Evolutionary conservation across 768 basidiomycete genomes (phyloP).

Genomic region (Termitomyces sp.): DNA sequence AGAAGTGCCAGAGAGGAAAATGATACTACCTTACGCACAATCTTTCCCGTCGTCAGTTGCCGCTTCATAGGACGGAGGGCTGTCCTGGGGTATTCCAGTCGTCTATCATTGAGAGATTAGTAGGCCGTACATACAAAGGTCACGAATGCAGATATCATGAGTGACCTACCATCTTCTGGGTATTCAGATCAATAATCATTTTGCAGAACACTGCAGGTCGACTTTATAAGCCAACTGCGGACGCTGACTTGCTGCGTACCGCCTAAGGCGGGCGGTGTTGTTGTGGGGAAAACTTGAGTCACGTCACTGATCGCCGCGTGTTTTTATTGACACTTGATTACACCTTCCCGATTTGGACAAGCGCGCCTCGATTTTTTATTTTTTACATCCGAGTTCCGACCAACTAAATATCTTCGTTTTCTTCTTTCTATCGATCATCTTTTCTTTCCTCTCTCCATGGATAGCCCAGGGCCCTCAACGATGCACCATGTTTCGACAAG

Average conservation of each 20-base stretch:
- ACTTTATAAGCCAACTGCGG: slow-evolving; percentile 15
- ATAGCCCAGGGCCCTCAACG: slow-evolving; percentile 28
- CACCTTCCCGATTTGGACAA: neutral
- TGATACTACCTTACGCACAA: slow-evolving; percentile 22
- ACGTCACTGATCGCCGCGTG: neutral
- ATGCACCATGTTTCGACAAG: slow-evolving; percentile 21
- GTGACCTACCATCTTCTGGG: slow-evolving; percentile 24
- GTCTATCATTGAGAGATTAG: slow-evolving; percentile 13
- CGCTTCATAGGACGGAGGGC: slow-evolving; percentile 51
- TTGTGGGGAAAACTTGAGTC: neutral
- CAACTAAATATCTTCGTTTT: slow-evolving; percentile 12
- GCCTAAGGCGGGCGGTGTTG: slow-evolving; percentile 13
- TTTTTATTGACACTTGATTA: slow-evolving; percentile 5
- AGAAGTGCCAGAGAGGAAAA: neutral
- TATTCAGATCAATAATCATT: slow-evolving; percentile 30
- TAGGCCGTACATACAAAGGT: neutral
- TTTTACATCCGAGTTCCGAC: slow-evolving; percentile 21
- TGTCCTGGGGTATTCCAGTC: slow-evolving; percentile 30
- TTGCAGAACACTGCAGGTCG: neutral
- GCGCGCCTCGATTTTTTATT: slow-evolving; percentile 19
- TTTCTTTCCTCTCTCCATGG: slow-evolving; percentile 19
- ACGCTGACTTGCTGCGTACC: slow-evolving; percentile 9
- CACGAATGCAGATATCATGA: neutral
- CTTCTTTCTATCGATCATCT: slow-evolving; percentile 20
- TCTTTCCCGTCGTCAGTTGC: slow-evolving; percentile 27